phyloP scores from a whole-genome alignment of 805 yeast species.

The Kuraishia ogatae region DNA sequence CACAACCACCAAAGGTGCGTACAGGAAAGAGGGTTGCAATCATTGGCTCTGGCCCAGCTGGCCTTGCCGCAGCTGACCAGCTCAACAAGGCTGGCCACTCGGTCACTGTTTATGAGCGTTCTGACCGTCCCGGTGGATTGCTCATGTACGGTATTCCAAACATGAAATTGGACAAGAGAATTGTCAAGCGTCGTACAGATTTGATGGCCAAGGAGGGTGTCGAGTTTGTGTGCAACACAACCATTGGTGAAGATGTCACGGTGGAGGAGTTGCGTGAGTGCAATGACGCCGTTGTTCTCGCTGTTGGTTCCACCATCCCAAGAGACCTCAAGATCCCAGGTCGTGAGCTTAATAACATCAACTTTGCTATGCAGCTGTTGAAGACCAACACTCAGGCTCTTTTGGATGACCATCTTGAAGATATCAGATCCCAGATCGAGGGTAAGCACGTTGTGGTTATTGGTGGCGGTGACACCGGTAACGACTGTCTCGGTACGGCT shows the following conservation, averaged over 20 bases:
- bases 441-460: slow-evolving; percentile 93
- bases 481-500: slow-evolving; percentile 96
- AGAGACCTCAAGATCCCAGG: slow-evolving; percentile 94
- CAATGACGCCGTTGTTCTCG: slow-evolving; percentile 80
- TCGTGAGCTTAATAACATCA: slow-evolving; percentile 81
- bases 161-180: slow-evolving; percentile 91
- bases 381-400: slow-evolving; percentile 86
- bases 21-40: slow-evolving; percentile 82
- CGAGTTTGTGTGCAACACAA: slow-evolving; percentile 63
- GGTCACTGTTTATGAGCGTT: slow-evolving; percentile 88
- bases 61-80: slow-evolving; percentile 95
- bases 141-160: slow-evolving; percentile 99
- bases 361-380: slow-evolving; percentile 90
- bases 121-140: slow-evolving; percentile 94
- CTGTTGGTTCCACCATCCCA: slow-evolving; percentile 95
- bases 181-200: slow-evolving; percentile 90
- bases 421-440: slow-evolving; percentile 57
- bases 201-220: slow-evolving; percentile 87
- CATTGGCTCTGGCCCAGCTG: slow-evolving; percentile 97
- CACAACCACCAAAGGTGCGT: slow-evolving; percentile 68
- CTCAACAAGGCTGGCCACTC: slow-evolving; percentile 91
- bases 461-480: slow-evolving; percentile 99
- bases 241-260: slow-evolving; percentile 77
- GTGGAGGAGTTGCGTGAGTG: slow-evolving; percentile 55
- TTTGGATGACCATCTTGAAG: slow-evolving; percentile 71